These are phyloP conservation scores for Ustilago bromivora DNA, from an alignment of 1,284 basidiomycete genomes.

Conservation along the genomic window DNA sequence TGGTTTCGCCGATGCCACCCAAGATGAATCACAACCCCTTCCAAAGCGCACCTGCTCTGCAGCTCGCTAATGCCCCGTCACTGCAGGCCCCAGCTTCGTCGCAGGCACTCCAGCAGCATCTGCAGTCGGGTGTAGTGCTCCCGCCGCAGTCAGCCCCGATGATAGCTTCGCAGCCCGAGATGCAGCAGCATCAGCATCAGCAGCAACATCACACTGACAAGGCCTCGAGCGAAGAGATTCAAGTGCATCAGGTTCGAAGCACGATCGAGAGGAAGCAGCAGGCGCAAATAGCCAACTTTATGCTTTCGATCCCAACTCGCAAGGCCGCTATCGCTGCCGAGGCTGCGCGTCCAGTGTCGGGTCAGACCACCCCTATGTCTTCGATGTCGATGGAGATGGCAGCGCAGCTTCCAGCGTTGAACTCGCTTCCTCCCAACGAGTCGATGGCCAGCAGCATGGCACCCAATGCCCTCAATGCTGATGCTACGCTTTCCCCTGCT, in stretches of 20 bases:
- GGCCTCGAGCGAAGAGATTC: constrained; percentile 40
- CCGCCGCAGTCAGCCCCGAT: constrained; percentile 39
- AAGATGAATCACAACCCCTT: constrained; percentile 43
- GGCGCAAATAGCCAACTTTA: constrained; percentile 55
- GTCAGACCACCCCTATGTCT: constrained; percentile 58
- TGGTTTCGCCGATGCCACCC: constrained; percentile 45
- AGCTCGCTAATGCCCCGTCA: constrained; percentile 23
- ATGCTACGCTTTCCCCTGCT: constrained; percentile 36
- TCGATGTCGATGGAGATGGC: constrained; percentile 58
- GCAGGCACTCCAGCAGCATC: constrained; percentile 46
- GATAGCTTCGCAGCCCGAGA: constrained; percentile 37
- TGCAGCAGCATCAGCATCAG: constrained; percentile 13
- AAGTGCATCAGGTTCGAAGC: constrained; percentile 52
- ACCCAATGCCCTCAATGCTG: constrained; percentile 17
- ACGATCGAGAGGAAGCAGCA: constrained; percentile 61
- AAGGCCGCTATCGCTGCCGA: constrained; percentile 45
- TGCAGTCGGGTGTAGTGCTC: constrained; percentile 20
- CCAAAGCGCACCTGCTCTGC: constrained; percentile 24
- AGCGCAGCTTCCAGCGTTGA: constrained; percentile 47
- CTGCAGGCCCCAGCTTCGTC: constrained; percentile 37
- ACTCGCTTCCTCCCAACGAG: constrained; percentile 37
- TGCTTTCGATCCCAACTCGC: constrained; percentile 57
- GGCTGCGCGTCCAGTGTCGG: constrained; percentile 33
- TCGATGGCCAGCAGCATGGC: constrained; percentile 33
- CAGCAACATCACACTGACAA: constrained; percentile 24